Evolutionary conservation across 1,284 basidiomycete species (phyloP), one percentile per base, ranked within the genome.

Genomic region (Baeospora myosura): DNA sequence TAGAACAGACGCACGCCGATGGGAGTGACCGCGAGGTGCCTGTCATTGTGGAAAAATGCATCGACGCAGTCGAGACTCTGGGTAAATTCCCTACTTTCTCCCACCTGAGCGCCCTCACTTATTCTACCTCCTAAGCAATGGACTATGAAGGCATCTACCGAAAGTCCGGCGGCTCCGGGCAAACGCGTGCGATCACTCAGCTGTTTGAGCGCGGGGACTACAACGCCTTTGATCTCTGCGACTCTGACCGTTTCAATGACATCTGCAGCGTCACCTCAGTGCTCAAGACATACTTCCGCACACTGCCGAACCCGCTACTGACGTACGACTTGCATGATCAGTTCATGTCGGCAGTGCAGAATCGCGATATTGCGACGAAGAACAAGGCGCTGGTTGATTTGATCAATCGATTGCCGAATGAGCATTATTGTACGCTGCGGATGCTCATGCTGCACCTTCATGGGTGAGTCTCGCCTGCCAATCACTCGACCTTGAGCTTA

Each of bases 131-230:
- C 50, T 23, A 35, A 86, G 87, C 85, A n/a, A 70, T 95, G 62
- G 87, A 91, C 49, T 91, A 90, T 55, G 91, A 95, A 61, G 91
- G 95, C 10, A 92, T 98, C 51, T 98, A 98, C 64, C 90, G 96
- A 48, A 98, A 98, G 68, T 91, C 88, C 0, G 96, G 96, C 17
- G 96, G 96, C 4, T 83, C 88, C 24, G 80, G 88, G 6, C 92
- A 95, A 57, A 88, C 90, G 36, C 95, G 95, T 63, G 76, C 78
- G 45, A 97, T 99, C 62, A 93, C 90, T 0, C 88, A 94, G 51
- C 73, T 96, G 25, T 99, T 99, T 55, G 96, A 98, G 56, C 79
- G 88, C 31, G 92, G 92, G 41, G 82, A 94, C 56, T 94, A 94
- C 58, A 59, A 71, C 12, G 69, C 86, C 1, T 98, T 98, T 59